A percentile compares a stretch with the other conserved stretches of the same genome.
These are phyloP conservation scores for Glebionis coronaria DNA, from an alignment of 129 eudicot genomes.

Conservation along the genomic window DNA sequence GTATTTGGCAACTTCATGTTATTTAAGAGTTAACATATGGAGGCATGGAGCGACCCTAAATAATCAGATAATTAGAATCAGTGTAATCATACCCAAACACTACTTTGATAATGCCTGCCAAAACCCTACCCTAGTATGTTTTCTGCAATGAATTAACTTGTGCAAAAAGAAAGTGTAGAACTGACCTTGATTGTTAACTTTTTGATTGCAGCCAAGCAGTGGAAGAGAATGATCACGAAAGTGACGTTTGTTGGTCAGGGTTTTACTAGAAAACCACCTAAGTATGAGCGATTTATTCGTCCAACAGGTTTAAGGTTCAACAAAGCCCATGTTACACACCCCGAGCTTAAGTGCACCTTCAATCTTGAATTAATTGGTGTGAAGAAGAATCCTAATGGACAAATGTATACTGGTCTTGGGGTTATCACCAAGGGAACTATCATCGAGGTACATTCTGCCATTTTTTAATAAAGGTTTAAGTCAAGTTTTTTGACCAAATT, in stretches of 20 bases:
- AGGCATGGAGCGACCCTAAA: too few relatives aligned
- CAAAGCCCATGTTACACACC: conserved; percentile 92
- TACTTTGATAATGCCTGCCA: not conserved
- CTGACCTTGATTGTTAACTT: not conserved
- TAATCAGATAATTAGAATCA: not conserved
- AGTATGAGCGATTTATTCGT: conserved; percentile 84
- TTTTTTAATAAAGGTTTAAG: not conserved
- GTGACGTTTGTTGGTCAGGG: conserved; percentile 88
- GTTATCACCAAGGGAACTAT: conserved; percentile 93
- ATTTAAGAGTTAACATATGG: not conserved
- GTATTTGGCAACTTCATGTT: not conserved
- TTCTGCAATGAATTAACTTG: not conserved
- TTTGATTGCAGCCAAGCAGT: conserved; percentile 75
- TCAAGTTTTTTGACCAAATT: not conserved
- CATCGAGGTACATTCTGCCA: conserved; percentile 59
- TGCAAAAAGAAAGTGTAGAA: not conserved
- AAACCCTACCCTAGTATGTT: not conserved
- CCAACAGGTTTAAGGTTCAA: conserved; percentile 82
- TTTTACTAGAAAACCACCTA: conserved; percentile 89
- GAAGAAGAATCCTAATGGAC: conserved; percentile 93
- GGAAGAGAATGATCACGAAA: conserved; percentile 93
- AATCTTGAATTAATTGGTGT: conserved; percentile 90
- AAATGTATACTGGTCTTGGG: conserved; percentile 92
- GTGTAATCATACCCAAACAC: not conserved
- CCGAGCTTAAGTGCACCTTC: conserved; percentile 86